Evolutionary conservation across 1,139 yeast genomes (phyloP), one percentile per base, ranked within the genome.

Genomic region (Pichia sp.): DNA sequence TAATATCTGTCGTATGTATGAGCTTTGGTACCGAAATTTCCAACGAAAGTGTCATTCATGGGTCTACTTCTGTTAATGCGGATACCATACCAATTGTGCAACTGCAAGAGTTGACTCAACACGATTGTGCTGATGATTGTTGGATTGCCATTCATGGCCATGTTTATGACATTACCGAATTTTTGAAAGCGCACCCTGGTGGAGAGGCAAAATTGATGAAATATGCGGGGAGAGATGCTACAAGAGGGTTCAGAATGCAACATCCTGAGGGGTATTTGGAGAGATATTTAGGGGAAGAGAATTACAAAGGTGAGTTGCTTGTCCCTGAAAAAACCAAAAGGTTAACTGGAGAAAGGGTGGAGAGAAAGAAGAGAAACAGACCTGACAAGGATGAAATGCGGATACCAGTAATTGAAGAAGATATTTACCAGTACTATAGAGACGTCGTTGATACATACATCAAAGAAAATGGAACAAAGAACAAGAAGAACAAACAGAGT

Each of bases 201-300:
- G 55, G 67, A 16, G 55, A 49, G 16, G 50, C 51, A 14, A 51
- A 59, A 27, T 50, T 61, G 7, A 53, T 79, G 30, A 72, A 72
- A 45, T 85, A 76, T 55, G 96, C 94, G 3, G 97, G 97, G 11
- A 79, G 75, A 48, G 97, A 88, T 55, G 96, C 95, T 3, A 82
- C 94, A 2, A 82, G 79, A 47, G 78, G 85, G 39, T 88, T 87
- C 55, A 79, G 71, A 44, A 87, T 94, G 6, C 75, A 87, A 48
- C 97, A 88, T 58, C 91, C 95, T 0, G 72, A 80, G 13, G 91
- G 82, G 49, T 81, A 87, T 9, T 64, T 87, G 33, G 74, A 69
- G 29, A 72, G 58, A 15, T 60, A 57, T 42, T 51, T 62, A 28
- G 56, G 52, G 11, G 46, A 45, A 2, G 58, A 52, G n/a, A 29